Evolutionary conservation across 768 basidiomycete genomes (phyloP), one percentile per base, ranked within the genome.

Genomic region (Trametes villosa): DNA sequence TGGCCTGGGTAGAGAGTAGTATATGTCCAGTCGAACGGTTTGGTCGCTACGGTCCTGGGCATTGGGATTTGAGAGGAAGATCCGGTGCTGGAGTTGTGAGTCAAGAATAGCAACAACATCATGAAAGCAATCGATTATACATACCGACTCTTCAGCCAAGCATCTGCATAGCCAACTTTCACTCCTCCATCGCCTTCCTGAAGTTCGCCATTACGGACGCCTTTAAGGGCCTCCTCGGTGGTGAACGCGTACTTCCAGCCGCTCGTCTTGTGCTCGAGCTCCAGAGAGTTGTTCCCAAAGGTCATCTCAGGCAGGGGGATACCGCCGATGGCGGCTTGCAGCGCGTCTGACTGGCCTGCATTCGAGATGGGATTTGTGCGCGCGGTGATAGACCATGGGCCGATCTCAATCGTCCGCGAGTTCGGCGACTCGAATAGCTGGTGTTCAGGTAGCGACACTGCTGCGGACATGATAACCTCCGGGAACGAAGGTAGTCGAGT

Each of bases 1-100:
- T 89, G 86, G 0, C 96, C 97, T 0, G 86, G 68, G 66, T 98
- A 95, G 3, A 82, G 86, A 1, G 94, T 92, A 2, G 96, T 97
- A 72, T 97, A 98, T 12, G 97, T 99, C 97, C 97, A 98, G 70
- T 99, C 97, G 73, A 92, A 98, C 0, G 89, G 90, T 67, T 96
- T 97, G 9, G 93, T 89, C 0, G 81, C 71, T 22, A 87, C 83
- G 6, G 91, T 91, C 63, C 81, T 73, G 3, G 92, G 90, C 76
- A 92, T 84, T 0, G 88, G 85, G 13, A 85, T 73, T 41, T 71
- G 74, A 15, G 92, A 87, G 24, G 80, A 78, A 0, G 91, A 83
- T 53, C 83, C 85, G 68, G 87, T 91, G 67, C 92, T 92, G 70
- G 83, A 86, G 68, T 73, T 63, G 45, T 64, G 60, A 41, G 38